Evolutionary conservation across 2,329 filamentous ascomycete genomes (phyloP).

Genomic region (Phaeosphaeria sp.): DNA sequence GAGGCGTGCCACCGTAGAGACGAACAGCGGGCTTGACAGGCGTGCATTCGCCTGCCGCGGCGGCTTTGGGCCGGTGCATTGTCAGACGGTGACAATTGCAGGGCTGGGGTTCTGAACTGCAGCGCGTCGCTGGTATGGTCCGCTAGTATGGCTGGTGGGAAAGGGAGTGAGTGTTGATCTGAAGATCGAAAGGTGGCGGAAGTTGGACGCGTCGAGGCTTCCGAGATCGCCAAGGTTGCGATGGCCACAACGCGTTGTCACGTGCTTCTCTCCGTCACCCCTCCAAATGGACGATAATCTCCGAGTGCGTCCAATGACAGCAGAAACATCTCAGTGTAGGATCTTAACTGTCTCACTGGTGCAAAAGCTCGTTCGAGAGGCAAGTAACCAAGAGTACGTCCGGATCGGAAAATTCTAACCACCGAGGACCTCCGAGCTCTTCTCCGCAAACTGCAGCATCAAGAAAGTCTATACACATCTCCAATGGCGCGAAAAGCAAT

Average conservation of each 20-base stretch:
- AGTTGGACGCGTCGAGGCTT: slow-evolving; percentile 14
- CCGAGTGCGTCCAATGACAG: neutral
- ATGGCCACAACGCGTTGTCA: slow-evolving; percentile 20
- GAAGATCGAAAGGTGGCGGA: slow-evolving; percentile 10
- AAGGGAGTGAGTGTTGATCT: neutral
- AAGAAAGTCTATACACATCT: slow-evolving; percentile 3
- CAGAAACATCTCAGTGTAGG: too few species aligned
- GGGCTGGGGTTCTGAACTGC: neutral
- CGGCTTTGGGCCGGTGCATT: slow-evolving; percentile 45
- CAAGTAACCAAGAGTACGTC: neutral
- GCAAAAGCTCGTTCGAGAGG: too few species aligned
- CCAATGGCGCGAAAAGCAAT: slow-evolving; percentile 48
- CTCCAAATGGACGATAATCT: neutral
- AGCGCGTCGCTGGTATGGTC: neutral
- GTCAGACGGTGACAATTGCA: neutral
- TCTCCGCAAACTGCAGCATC: slow-evolving; percentile 20
- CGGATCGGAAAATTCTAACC: slow-evolving; percentile 18
- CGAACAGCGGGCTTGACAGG: slow-evolving; percentile 51
- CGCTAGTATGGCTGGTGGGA: neutral
- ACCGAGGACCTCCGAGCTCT: slow-evolving; percentile 25
- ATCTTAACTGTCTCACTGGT: neutral
- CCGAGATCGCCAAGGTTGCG: neutral
- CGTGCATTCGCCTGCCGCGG: slow-evolving; percentile 41
- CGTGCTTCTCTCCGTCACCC: slow-evolving; percentile 6
- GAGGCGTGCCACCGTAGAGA: slow-evolving; percentile 60